phyloP scores from a whole-genome alignment of 177 flowering plant species.

The Tripterygium wilfordii region DNA sequence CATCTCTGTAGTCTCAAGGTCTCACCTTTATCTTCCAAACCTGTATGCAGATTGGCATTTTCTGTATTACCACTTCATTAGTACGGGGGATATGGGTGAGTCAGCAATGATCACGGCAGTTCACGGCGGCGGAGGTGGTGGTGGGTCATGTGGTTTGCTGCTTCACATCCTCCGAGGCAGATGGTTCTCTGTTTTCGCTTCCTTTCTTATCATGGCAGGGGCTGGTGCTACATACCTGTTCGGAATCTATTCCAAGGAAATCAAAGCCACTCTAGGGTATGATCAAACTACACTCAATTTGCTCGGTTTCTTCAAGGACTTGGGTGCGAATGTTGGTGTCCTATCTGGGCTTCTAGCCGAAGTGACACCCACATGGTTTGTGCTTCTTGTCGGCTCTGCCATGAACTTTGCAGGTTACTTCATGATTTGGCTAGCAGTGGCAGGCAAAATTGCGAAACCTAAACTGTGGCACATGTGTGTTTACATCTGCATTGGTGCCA shows the following conservation, averaged over 20 bases:
- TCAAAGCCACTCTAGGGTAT: constrained; percentile 56
- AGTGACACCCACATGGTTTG: constrained; percentile 71
- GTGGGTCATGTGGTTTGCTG: constrained; percentile 9
- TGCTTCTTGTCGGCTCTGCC: constrained; percentile 53
- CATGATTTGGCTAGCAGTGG: constrained; percentile 78
- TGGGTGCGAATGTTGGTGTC: constrained; percentile 72
- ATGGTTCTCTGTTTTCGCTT: constrained; percentile 73
- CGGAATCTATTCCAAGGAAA: constrained; percentile 57
- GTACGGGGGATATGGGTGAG: no score
- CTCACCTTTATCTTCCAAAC: no score
- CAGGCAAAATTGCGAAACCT: constrained; percentile 42
- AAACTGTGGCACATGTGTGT: constrained; percentile 74
- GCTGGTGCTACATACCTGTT: constrained; percentile 77
- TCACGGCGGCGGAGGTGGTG: no score
- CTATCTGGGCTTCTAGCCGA: constrained; percentile 67
- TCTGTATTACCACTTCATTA: no score
- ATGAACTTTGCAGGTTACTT: constrained; percentile 76
- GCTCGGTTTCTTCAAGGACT: constrained; percentile 67
- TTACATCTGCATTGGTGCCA: constrained; percentile 76
- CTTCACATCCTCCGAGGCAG: constrained; percentile 41
- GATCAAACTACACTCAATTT: constrained; percentile 68
- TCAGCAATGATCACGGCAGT: no score
- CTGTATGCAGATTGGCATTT: no score
- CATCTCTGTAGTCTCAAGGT: no score
- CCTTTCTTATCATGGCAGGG: constrained; percentile 64